These are phyloP conservation scores for Mortierella sp. DNA, from an alignment of 371 early-diverging fungal genomes.

Conservation along the genomic window DNA sequence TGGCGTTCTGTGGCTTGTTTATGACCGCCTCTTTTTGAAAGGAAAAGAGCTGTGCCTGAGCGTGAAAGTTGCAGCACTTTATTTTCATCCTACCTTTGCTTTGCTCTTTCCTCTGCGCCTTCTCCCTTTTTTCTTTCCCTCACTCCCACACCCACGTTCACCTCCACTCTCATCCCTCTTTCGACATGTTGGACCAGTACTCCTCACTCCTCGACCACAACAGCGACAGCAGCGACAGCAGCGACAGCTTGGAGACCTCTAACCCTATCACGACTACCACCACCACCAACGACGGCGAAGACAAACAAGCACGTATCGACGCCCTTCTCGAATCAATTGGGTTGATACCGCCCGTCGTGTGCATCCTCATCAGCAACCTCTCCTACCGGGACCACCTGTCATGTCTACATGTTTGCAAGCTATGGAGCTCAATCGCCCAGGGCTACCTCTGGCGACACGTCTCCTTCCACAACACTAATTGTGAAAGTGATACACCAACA, in stretches of 20 bases:
- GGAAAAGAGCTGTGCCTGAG: too few relatives aligned
- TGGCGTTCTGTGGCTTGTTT: background rate
- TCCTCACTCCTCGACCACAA: background rate
- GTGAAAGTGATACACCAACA: background rate
- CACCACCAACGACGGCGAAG: background rate
- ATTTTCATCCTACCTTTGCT: too few relatives aligned
- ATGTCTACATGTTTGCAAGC: slow-evolving; percentile 1
- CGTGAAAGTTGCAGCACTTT: background rate
- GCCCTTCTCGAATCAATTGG: background rate
- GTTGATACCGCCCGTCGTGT: background rate
- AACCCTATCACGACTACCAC: background rate
- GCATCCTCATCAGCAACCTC: background rate
- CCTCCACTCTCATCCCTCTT: background rate
- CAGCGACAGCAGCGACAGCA: background rate
- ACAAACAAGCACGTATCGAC: background rate
- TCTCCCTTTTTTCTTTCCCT: background rate
- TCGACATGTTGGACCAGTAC: background rate
- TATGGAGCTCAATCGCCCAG: background rate
- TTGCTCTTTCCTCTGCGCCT: background rate
- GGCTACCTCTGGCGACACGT: slow-evolving; percentile 12
- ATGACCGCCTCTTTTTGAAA: too few relatives aligned
- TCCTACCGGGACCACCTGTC: background rate
- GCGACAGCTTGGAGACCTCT: background rate
- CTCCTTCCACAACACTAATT: background rate
- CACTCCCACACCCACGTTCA: background rate